These are phyloP conservation scores for Cerrena zonata DNA, from an alignment of 1,284 basidiomycete genomes.

Conservation along the genomic window DNA sequence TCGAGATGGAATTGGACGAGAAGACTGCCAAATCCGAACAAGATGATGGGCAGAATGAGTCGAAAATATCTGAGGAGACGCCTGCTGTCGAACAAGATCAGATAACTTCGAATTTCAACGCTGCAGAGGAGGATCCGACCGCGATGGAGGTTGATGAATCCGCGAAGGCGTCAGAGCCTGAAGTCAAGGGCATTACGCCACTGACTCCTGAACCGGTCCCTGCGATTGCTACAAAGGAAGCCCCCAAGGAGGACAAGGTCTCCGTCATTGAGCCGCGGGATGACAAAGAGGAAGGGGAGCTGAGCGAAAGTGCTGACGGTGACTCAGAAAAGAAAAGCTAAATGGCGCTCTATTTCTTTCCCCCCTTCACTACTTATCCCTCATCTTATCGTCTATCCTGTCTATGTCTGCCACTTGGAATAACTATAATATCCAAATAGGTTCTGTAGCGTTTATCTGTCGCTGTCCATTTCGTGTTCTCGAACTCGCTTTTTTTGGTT, in stretches of 20 bases:
- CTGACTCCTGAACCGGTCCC: not conserved
- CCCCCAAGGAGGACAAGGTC: not conserved
- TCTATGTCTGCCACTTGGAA: not conserved
- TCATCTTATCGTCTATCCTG: not conserved
- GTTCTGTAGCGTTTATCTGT: not conserved
- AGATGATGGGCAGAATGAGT: not conserved
- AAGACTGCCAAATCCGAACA: not conserved
- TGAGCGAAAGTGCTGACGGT: constrained; percentile 28
- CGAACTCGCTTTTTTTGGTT: too few species aligned
- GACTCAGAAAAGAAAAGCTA: constrained; percentile 16
- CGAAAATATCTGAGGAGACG: not conserved
- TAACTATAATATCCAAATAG: not conserved
- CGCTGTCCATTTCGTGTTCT: not conserved
- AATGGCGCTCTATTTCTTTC: not conserved
- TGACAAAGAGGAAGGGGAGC: constrained; percentile 40
- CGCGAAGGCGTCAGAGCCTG: not conserved
- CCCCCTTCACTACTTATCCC: not conserved
- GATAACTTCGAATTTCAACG: not conserved
- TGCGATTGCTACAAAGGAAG: not conserved
- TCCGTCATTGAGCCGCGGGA: constrained; percentile 21
- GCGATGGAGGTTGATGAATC: not conserved
- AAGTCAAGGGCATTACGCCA: not conserved
- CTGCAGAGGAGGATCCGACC: not conserved
- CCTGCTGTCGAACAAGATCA: not conserved
- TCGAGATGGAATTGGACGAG: constrained; percentile 6